Evolutionary conservation across 2,329 filamentous ascomycete genomes (phyloP), one percentile per base, ranked within the genome.

Genomic region (Ophiocordyceps camponoti-saundersi): DNA sequence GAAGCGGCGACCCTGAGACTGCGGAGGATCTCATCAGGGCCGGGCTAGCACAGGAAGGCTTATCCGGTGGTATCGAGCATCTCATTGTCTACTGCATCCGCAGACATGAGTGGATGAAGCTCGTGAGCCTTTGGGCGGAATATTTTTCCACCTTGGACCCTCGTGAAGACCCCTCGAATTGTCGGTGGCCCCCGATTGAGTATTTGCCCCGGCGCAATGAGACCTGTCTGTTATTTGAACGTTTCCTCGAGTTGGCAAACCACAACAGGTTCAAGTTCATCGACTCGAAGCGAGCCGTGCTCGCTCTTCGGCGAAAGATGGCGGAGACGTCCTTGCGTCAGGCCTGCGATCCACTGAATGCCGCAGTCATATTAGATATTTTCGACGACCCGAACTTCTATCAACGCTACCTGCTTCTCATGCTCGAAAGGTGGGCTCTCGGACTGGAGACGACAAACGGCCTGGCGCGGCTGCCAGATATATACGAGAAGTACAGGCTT

Each of bases 401-500:
- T 51, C 65, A 71, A 46, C 56, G 62, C 5, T 72, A 70, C 48
- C 57, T 77, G 20, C 52, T 57, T 11, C 46, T 48, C 11, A 59
- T 65, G 52, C 49, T 65, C 32, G 52, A 44, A 50, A 59, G 52
- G 26, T 60, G 49, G 51, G 59, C 51, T 49, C 53, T 48, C 42
- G 57, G 57, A 6, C 26, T 51, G n/a, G 57, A 62, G 39, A 48
- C 54, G 10, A 57, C 50, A 32, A 55, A 40, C 53, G 62, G 45
- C 44, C 50, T 59, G 13, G 54, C 57, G 23, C 55, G 66, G 26
- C 60, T 71, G 1, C 54, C 58, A 0, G 56, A 65, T 2, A 61
- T 73, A 11, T 77, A 77, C 53, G 54, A 57, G 15, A 57, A 62
- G 22, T 75, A 72, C 50, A 66, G 72, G 30, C 48, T 60, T 15